A percentile compares a stretch with the other conserved stretches of the same genome.
Conservation (phyloP, 2,329 filamentous ascomycete species). For the Alternaria viburni region DNA sequence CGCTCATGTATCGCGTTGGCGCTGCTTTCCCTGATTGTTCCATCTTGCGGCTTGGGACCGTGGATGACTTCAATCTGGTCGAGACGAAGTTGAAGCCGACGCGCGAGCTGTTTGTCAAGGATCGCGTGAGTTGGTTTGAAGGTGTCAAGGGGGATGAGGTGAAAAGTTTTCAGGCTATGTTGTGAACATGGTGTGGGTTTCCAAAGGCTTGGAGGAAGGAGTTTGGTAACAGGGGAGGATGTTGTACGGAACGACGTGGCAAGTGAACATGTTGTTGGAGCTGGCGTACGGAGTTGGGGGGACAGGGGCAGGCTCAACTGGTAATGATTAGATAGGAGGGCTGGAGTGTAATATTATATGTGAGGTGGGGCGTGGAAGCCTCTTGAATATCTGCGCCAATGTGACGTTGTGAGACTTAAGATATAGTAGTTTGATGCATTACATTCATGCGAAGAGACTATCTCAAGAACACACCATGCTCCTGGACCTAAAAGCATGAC, state of each 20-base stretch:
- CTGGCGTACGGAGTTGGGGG: neutral
- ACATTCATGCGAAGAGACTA: neutral
- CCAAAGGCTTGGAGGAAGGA: neutral
- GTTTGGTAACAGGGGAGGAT: neutral
- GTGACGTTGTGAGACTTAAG: neutral
- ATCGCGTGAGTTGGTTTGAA: slow-evolving; percentile 58
- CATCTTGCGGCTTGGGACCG: slow-evolving; percentile 64
- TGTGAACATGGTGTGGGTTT: neutral
- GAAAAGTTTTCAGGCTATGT: neutral
- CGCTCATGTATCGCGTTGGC: slow-evolving; percentile 64
- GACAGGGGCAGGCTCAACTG: neutral
- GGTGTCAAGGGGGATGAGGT: slow-evolving; percentile 8
- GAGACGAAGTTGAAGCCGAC: slow-evolving; percentile 63
- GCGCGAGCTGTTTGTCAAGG: slow-evolving; percentile 60
- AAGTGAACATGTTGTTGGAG: neutral
- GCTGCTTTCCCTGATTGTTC: slow-evolving; percentile 53
- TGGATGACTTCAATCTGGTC: slow-evolving; percentile 66
- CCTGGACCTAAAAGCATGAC: neutral
- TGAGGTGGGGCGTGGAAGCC: neutral
- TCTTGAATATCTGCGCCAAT: neutral
- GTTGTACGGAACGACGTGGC: neutral
- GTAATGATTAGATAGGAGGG: neutral
- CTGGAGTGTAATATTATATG: neutral
- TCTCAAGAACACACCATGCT: neutral
- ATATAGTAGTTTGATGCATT: neutral